phyloP scores from a whole-genome alignment of 345 rosid species.

The Theobroma cacao region DNA sequence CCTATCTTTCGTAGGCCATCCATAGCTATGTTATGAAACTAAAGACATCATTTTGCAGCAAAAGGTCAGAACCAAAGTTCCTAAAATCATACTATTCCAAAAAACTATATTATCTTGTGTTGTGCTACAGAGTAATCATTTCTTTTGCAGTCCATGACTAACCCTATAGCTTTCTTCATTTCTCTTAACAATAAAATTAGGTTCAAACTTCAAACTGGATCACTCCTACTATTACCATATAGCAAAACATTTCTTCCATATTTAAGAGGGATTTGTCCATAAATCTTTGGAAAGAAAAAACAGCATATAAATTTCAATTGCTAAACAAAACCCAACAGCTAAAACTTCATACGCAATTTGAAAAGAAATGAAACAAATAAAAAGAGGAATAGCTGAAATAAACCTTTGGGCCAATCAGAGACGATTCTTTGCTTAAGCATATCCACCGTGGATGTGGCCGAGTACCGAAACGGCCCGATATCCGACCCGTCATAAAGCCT shows the following conservation, averaged over 20 bases:
- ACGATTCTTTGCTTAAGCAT: constrained; percentile 82
- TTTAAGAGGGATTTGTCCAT: not conserved
- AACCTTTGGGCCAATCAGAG: constrained; percentile 96
- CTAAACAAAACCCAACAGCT: not conserved
- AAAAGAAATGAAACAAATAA: not conserved
- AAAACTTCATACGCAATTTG: not conserved
- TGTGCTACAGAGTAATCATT: not conserved
- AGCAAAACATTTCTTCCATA: not conserved
- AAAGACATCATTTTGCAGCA: not conserved
- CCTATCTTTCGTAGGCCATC: not conserved
- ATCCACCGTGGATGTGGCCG: constrained; percentile 75
- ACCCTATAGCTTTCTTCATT: not conserved
- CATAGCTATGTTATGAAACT: not conserved
- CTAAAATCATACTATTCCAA: not conserved
- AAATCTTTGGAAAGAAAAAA: not conserved
- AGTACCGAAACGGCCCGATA: constrained; percentile 84
- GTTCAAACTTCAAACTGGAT: not conserved
- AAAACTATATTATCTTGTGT: not conserved
- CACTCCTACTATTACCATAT: not conserved
- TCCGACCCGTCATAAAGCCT: constrained; percentile 92
- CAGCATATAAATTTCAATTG: not conserved
- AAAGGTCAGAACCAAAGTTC: not conserved
- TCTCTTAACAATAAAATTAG: not conserved
- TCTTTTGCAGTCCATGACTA: not conserved
- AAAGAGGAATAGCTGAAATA: not conserved